Conservation (phyloP, 2,329 filamentous ascomycete genomes). For the Monilinia polystroma region DNA sequence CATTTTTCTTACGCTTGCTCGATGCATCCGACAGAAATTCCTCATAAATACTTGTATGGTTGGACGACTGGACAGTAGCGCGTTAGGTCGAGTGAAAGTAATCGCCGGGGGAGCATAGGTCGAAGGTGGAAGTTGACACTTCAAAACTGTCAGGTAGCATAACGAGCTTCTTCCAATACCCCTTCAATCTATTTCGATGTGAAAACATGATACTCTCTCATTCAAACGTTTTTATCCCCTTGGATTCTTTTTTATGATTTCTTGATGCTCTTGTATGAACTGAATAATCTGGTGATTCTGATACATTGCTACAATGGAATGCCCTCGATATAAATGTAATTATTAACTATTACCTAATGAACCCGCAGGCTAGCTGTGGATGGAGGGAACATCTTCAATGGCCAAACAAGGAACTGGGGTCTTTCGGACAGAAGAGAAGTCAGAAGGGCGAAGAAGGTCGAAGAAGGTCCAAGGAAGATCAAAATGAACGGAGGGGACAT, state of each 20-base stretch:
- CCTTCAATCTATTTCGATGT: slow-evolving; percentile 26
- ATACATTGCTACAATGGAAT: not conserved
- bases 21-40: slow-evolving; percentile 41
- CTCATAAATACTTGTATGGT: slow-evolving; percentile 40
- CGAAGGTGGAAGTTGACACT: slow-evolving; percentile 47
- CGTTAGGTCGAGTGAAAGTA: slow-evolving; percentile 51
- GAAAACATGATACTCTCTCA: slow-evolving; percentile 16
- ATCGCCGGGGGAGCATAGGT: slow-evolving; percentile 49
- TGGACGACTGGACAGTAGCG: slow-evolving; percentile 48
- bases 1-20: slow-evolving; percentile 39
- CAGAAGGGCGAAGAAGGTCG: not conserved
- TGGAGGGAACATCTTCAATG: not conserved
- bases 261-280: not conserved
- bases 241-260: not conserved
- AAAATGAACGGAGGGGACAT: not conserved
- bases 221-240: not conserved
- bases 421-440: not conserved
- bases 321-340: not conserved
- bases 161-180: slow-evolving; percentile 41
- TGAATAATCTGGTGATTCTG: not conserved
- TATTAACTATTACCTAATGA: not conserved
- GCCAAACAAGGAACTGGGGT: not conserved
- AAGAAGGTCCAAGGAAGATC: not conserved
- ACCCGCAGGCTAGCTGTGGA: not conserved
- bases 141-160: slow-evolving; percentile 43